A percentile compares a stretch with the other conserved stretches of the same genome.
Conservation (phyloP, 441 rosid species). For the Mallotus repandus region DNA sequence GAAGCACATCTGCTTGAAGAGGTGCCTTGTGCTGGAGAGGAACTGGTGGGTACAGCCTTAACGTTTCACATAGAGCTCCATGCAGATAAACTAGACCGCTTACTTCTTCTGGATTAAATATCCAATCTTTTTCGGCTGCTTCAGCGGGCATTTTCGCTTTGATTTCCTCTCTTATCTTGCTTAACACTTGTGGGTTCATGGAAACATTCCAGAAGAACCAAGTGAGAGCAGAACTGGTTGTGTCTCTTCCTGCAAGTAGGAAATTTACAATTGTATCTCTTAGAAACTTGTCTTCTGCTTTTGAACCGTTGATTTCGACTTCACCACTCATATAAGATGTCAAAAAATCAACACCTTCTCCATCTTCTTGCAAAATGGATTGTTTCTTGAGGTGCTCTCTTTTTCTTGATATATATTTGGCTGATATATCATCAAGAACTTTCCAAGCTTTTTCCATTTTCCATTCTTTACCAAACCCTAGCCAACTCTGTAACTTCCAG, state of each 20-base stretch:
- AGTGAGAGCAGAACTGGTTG: slow-evolving; percentile 32
- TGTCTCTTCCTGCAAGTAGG: slow-evolving; percentile 38
- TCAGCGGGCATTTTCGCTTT: background rate
- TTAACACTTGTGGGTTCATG: slow-evolving; percentile 24
- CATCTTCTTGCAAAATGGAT: background rate
- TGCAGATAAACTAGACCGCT: slow-evolving; percentile 53
- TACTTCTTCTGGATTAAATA: slow-evolving; percentile 11
- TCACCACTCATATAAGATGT: slow-evolving; percentile 24
- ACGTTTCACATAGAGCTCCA: slow-evolving; percentile 50
- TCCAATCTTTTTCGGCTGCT: background rate
- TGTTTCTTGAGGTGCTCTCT: slow-evolving; percentile 12
- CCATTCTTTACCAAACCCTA: slow-evolving; percentile 31
- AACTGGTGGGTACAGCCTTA: slow-evolving; percentile 56
- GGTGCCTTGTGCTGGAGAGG: slow-evolving; percentile 55
- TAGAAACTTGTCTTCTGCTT: slow-evolving; percentile 15
- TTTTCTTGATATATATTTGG: slow-evolving; percentile 20
- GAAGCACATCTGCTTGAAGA: slow-evolving; percentile 41
- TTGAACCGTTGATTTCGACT: background rate
- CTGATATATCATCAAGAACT: slow-evolving; percentile 12
- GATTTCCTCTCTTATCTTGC: slow-evolving; percentile 34
- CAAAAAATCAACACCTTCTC: slow-evolving; percentile 27
- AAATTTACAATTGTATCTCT: slow-evolving; percentile 27
- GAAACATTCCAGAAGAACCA: slow-evolving; percentile 44
- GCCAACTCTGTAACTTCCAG: slow-evolving; percentile 31
- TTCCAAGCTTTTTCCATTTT: slow-evolving; percentile 21